Evolutionary conservation across 805 yeast species (phyloP), one percentile per base, ranked within the genome.

Genomic region (Monosporozyma solicola): DNA sequence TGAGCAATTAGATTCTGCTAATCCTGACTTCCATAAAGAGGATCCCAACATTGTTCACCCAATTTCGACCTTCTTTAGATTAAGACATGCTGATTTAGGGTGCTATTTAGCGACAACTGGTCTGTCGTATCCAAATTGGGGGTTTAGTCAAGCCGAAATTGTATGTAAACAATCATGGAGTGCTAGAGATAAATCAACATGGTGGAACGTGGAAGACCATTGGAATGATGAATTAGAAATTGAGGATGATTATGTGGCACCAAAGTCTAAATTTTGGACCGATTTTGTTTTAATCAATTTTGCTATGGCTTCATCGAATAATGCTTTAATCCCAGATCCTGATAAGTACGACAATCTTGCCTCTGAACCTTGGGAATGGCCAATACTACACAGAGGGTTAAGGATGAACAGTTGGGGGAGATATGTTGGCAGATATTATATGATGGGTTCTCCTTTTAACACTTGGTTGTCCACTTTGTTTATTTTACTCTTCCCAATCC

Each of bases 61-160:
- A 16, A 77, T 91, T 57, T 81, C 97, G 39, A 78, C 96, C 1
- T 82, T 89, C 24, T 81, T 94, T 72, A 80, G 97, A 70, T 73
- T 94, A 59, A 80, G 75, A 62, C 84, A 84, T 68, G 75, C 75
- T 58, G 80, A 68, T 9, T 68, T 89, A 62, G 85, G 86, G 44
- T 95, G 97, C 68, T 91, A 90, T 68, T 73, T 94, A 64, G 87
- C 91, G 59, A 87, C 92, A 13, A 78, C 94, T 10, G 97, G 97
- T 47, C 72, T 74, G 59, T 67, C 80, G 25, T 83, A 91, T 65
- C 99, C 99, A 20, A 83, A 82, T 16, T 94, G 99, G 99, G 99
- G 99, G 22, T 94, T 92, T 79, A 81, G 89, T 67, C 99, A 94
- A 75, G 96, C 96, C 57, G 99, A 94, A 74, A 92, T 94, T 58